Percentiles rank a stretch among this genome's conserved stretches.
Conservation (phyloP, 805 yeast species). For the Saturnispora quitensis region DNA sequence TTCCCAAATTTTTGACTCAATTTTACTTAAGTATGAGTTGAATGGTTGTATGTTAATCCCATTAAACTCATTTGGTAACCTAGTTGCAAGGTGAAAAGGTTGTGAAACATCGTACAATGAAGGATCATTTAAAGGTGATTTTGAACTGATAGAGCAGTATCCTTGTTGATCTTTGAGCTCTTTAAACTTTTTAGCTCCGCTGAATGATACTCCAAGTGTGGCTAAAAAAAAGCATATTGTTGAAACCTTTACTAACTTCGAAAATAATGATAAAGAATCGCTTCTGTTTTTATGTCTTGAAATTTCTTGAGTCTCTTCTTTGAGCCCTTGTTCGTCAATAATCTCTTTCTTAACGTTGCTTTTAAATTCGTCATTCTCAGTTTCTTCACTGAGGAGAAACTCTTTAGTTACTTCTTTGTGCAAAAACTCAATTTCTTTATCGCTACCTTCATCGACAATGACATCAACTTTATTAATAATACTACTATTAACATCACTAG, state of each 20-base stretch:
- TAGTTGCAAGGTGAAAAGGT: neutral
- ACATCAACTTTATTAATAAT: constrained; percentile 9
- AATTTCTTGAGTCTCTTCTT: neutral
- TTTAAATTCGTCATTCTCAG: neutral
- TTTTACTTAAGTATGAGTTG: constrained; percentile 22
- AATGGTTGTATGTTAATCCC: constrained; percentile 4
- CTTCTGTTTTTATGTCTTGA: neutral
- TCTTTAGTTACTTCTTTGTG: constrained; percentile 16
- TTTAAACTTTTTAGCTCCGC: constrained; percentile 43
- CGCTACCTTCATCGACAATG: constrained; percentile 16
- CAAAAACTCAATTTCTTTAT: constrained; percentile 10
- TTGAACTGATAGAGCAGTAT: constrained; percentile 47
- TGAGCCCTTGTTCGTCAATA: constrained; percentile 10
- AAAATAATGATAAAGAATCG: neutral
- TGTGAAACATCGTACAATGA: neutral
- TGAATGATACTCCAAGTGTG: neutral
- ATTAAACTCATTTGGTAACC: neutral
- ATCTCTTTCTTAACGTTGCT: constrained; percentile 2
- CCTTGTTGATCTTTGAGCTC: constrained; percentile 58
- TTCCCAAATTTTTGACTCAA: constrained; percentile 35
- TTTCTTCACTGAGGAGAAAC: constrained; percentile 10
- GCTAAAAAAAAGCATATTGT: neutral
- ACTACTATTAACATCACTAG: neutral
- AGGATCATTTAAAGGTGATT: neutral
- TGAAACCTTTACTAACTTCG: constrained; percentile 1